A percentile compares a stretch with the other conserved stretches of the same genome.
phyloP scores from a whole-genome alignment of 139 green algal species.

The Auxenochlorella protothecoides region DNA sequence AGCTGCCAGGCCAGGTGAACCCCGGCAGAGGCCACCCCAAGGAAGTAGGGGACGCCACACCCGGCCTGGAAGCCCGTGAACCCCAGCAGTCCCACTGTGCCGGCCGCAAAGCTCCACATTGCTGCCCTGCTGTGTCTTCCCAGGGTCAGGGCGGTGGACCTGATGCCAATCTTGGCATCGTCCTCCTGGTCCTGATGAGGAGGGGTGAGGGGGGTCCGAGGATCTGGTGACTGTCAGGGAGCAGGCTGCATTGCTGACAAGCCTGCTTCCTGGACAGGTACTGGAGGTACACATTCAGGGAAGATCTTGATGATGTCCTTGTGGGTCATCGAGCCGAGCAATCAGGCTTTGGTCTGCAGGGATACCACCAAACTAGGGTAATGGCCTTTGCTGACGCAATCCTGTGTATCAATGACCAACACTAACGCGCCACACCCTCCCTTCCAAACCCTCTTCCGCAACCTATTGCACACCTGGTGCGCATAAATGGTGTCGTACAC shows the following conservation, averaged over 20 bases:
- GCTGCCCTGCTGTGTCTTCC: conserved; percentile 42
- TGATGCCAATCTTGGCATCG: conserved; percentile 71
- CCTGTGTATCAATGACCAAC: too few species aligned
- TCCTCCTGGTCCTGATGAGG: conserved; percentile 77
- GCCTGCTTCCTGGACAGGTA: too few species aligned
- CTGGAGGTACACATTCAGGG: too few species aligned
- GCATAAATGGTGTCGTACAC: conserved; percentile 99
- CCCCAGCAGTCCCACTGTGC: conserved; percentile 23
- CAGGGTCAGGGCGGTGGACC: conserved; percentile 84
- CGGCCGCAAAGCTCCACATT: conserved; percentile 41
- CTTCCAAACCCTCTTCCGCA: too few species aligned
- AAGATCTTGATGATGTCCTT: too few species aligned
- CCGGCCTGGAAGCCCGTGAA: conserved; percentile 20
- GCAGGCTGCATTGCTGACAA: too few species aligned
- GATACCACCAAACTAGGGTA: too few species aligned
- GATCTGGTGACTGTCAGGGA: neutral
- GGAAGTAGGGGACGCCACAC: conserved; percentile 31
- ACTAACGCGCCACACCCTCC: too few species aligned
- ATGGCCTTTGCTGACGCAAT: too few species aligned
- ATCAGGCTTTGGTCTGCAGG: too few species aligned
- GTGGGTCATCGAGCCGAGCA: too few species aligned
- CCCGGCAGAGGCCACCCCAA: conserved; percentile 33
- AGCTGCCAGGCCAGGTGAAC: conserved; percentile 72
- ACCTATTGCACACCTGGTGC: conserved; percentile 53
- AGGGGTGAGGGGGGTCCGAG: neutral